Evolutionary conservation across 495 filamentous ascomycete species (phyloP), one percentile per base, ranked within the genome.

Genomic region (Parmelia sp.): DNA sequence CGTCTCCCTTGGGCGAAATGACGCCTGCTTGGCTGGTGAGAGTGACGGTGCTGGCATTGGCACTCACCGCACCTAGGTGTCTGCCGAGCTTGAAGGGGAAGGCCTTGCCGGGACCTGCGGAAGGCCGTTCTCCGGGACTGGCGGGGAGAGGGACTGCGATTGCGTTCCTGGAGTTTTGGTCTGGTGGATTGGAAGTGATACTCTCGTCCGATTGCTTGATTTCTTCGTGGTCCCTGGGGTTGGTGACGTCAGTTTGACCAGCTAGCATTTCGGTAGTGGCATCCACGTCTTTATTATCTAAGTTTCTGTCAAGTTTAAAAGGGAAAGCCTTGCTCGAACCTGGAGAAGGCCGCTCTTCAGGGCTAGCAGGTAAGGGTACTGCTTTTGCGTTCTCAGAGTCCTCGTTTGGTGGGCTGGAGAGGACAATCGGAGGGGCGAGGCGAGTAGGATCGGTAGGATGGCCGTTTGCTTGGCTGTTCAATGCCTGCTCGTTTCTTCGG

Each of bases 361-460:
- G 29, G 69, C 55, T 33, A 78, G 78, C 3, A 82, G 84, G 11
- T 77, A 78, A 8, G 23, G 68, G 80, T 15, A 57, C 6, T 17
- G 23, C 58, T 4, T 29, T 62, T 57, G 17, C 31, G 19, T 31
- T 51, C 6, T 23, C 25, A 40, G 23, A 12, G 25, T 51, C 17
- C 27, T 29, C 55, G 17, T 36, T 19, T 6, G 57, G 63, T n/a
- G 63, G 57, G 37, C 49, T 39, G 29, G 45, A 60, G 33, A 45
- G 56, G 23, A 55, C 4, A 11, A 21, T 63, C 37, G 61, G 53
- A 29, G 56, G 33, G 39, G 58, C 14, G 8, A 49, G 66, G 23
- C 60, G 47, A 29, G 56, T 19, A 2, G 0, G 57, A 57, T 57
- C 37, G 57, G 39, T 60, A n/a, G 49, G 47, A 35, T 23, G 7